Base-by-base conservation (phyloP, 1,139 yeast genomes). In the Geotrichum fermentans region DNA sequence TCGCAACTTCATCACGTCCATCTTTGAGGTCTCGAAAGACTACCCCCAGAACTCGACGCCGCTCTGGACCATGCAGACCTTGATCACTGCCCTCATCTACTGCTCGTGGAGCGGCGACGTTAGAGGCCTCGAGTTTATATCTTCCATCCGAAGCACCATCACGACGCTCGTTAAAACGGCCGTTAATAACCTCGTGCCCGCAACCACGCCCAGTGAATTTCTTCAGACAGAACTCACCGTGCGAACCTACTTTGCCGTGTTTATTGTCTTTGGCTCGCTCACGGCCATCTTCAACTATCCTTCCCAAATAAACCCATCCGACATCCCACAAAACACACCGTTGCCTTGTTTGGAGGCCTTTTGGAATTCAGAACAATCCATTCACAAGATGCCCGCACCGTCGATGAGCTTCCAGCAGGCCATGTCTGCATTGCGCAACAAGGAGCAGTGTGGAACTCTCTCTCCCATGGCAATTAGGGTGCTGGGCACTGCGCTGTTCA, bases 81-180 rank as follows among this genome's bases (percentile, higher is more conserved):
- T 64, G 45, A 49, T 63, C 17, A 52, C 64, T 24, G 61, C 61
- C 39, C 49, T 62, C 22, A 56, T 63, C 5, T 65, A 56, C 44
- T 61, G 65, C 16, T 59, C 66, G 28, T 63, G 65, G 61, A 56
- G 61, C 14, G 67, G 67, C n/a, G 68, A 65, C 41, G 61, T 64
- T 13, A 55, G 66, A 8, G 65, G 65, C 13, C 55, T 63, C n/a
- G 66, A 61, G 47, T 61, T 57, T 41, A 58, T 63, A 13, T 57
- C 61, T 42, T 52, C 62, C 4, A 57, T 58, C 24, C 57, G 64
- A n/a, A 42, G 60, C 0, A 52, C 57, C 21, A 56, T 65, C 40
- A 59, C 65, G 1, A 53, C 54, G n/a, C 41, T 60, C 28, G 57
- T 55, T 10, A 51, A 58, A 7, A 41, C 34, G 16, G 10, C n/a